These are phyloP conservation scores for Emiliania huxleyi DNA, from an alignment of 78 protist species.

Conservation along the genomic window DNA sequence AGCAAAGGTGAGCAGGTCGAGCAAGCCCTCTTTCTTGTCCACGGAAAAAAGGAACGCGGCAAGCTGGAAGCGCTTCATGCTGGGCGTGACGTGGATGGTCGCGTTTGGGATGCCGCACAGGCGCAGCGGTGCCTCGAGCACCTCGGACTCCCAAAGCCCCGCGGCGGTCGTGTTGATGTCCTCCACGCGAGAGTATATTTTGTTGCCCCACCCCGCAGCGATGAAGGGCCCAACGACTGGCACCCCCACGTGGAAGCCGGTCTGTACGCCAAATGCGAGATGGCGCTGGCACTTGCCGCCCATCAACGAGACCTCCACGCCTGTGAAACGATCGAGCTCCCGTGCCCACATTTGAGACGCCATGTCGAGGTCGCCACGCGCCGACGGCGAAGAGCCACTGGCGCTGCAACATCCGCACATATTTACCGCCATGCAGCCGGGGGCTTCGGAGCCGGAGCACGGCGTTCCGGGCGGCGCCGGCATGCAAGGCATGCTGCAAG, in stretches of 20 bases:
- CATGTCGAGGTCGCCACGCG: background rate
- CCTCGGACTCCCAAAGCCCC: background rate
- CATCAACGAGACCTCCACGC: no score
- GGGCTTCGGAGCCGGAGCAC: background rate
- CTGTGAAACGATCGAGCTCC: no score
- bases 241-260: background rate
- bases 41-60: background rate
- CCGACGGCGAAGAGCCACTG: background rate
- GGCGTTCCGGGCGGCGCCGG: background rate
- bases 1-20: background rate
- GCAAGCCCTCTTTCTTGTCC: background rate
- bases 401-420: background rate
- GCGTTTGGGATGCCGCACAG: background rate
- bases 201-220: background rate
- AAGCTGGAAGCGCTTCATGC: background rate
- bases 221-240: background rate
- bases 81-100: background rate
- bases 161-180: background rate
- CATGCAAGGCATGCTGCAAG: no score
- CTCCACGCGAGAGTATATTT: background rate
- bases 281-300: background rate
- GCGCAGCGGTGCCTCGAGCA: background rate
- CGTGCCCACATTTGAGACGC: no score
- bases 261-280: background rate
- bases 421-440: background rate